Base-by-base conservation (phyloP, 2,329 filamentous ascomycete species). In the Polytolypa hystricis region DNA sequence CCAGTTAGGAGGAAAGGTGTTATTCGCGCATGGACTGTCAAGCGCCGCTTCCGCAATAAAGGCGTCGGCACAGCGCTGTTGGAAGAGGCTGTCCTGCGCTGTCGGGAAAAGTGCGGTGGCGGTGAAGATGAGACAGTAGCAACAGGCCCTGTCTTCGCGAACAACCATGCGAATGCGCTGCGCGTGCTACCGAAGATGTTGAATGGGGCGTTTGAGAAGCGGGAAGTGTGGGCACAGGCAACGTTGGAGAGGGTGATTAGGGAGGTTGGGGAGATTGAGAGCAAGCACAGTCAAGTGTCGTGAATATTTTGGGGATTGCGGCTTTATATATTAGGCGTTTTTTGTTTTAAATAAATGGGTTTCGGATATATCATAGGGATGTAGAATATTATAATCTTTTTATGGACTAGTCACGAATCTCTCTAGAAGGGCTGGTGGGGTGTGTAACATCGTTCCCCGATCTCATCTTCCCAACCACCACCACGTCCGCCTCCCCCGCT, bases 1-100 rank as follows among this genome's bases (percentile, higher is more conserved):
- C 35, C 15, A 33, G 31, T 1, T n/a, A n/a, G n/a, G n/a, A n/a
- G n/a, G n/a, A 40, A 34, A 4, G 25, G n/a, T 7, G 64, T 84
- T 31, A 79, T 94, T 39, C 73, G 81, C 18, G 85, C 82, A 1
- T 94, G 85, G 85, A 89, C 84, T 2, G 83, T 84, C 2, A 69
- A 70, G 52, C 60, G 77, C 34, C 67, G 69, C 47, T 86, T 84
- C 55, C 71, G 86, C 17, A 67, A 74, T 19, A 74, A 75, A 43
- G 84, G 84, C 0, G 66, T 93, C 16, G 86, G 84, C 3, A 69
- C 65, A 27, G 79, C 77, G 21, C 60, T 94, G 50, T 65, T 93
- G 32, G 72, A 80, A 46, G 79, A 82, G 47, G 83, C 81, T 1
- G 76, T 87, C 2, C 68, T 69, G 39, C 55, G 80, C 36, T 79